Conservation (phyloP, 169 alveolate species). For the Eimeria praecox region DNA sequence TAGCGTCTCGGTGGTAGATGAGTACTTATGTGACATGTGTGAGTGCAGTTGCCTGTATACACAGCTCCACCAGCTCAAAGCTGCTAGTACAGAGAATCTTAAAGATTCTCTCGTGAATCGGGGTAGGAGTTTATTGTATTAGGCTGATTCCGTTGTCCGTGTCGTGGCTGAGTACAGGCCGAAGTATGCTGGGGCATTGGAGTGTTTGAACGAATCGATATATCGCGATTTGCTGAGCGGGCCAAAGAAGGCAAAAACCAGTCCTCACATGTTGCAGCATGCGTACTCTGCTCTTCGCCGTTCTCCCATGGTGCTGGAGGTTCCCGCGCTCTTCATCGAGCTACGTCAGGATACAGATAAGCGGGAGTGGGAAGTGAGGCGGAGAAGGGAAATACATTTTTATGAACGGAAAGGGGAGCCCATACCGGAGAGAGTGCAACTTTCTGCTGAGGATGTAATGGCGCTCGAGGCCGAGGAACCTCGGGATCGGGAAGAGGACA, state of each 20-base stretch:
- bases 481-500: slow-evolving; percentile 29
- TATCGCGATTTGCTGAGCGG: slow-evolving; percentile 53
- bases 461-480: slow-evolving; percentile 58
- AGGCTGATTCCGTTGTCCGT: not conserved
- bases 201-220: slow-evolving; percentile 12
- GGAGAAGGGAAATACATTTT: not conserved
- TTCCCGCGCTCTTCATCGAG: slow-evolving; percentile 51
- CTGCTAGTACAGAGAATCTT: not conserved
- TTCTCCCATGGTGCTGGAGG: not conserved
- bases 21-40: not conserved
- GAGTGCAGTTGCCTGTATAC: not conserved
- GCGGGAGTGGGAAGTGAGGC: slow-evolving; percentile 12
- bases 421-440: not conserved
- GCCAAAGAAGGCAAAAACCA: not conserved
- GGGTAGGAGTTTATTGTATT: not conserved
- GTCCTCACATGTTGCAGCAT: not conserved
- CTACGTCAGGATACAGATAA: slow-evolving; percentile 30
- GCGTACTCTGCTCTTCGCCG: not conserved
- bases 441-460: slow-evolving; percentile 46
- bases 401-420: slow-evolving; percentile 44
- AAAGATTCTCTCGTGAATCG: not conserved
- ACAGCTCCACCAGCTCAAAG: not conserved
- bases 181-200: slow-evolving; percentile 57
- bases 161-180: slow-evolving; percentile 28
- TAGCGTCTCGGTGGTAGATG: not conserved